Evolutionary conservation across 225 moss, liverwort and hornwort species (phyloP).

Genomic region (Physcomitrium patens): DNA sequence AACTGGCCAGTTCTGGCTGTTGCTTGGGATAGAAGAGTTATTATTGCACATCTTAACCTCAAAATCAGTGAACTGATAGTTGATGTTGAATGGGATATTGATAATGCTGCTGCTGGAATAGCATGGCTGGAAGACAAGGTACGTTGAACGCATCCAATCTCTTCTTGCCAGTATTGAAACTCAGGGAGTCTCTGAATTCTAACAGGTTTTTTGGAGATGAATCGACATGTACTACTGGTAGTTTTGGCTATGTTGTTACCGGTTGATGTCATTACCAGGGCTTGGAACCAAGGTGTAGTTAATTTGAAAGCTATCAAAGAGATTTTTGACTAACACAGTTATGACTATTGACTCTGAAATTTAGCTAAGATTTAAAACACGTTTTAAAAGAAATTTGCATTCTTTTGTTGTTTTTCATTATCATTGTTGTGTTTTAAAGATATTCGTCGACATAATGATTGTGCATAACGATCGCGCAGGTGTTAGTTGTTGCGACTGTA

Average conservation of each 20-base stretch:
- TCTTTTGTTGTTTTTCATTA: too few species aligned
- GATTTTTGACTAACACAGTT: too few species aligned
- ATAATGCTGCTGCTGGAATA: conserved; percentile 58
- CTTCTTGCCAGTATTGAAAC: neutral
- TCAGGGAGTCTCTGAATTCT: neutral
- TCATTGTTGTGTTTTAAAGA: too few species aligned
- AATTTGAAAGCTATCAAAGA: too few species aligned
- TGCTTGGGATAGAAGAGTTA: conserved; percentile 64
- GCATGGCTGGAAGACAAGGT: conserved; percentile 79
- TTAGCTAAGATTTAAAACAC: too few species aligned
- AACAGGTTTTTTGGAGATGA: neutral
- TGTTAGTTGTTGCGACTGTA: conserved; percentile 61
- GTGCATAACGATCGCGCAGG: conserved; percentile 30
- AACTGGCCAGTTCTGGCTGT: conserved; percentile 56
- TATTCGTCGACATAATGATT: too few species aligned
- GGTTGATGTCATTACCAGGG: too few species aligned
- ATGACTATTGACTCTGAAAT: too few species aligned
- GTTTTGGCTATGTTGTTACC: too few species aligned
- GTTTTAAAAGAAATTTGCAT: too few species aligned
- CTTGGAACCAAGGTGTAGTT: too few species aligned
- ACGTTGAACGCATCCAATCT: neutral
- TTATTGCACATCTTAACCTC: conserved; percentile 44
- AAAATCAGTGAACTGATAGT: conserved; percentile 54
- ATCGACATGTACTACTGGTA: too few species aligned
- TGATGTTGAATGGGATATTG: conserved; percentile 59